phyloP scores from a whole-genome alignment of 345 rosid species.

The Barbarea vulgaris region DNA sequence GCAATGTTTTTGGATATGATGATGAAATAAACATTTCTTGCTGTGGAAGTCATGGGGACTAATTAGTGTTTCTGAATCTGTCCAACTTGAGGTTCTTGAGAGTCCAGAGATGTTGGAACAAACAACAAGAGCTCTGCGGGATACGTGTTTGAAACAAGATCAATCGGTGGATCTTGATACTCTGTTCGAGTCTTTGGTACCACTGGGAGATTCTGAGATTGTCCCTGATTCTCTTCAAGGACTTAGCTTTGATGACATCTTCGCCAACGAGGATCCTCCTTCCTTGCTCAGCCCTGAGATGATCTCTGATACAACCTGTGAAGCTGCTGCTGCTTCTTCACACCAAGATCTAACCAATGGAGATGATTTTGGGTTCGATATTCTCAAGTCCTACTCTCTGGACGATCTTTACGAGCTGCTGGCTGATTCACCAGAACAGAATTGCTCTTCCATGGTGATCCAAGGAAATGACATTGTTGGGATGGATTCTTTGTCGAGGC shows the following conservation, averaged over 20 bases:
- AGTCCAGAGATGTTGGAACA: slow-evolving; percentile 56
- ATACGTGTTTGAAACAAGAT: slow-evolving; percentile 47
- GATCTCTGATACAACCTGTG: slow-evolving; percentile 11
- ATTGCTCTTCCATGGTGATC: slow-evolving; percentile 28
- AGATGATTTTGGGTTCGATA: slow-evolving; percentile 45
- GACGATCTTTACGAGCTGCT: slow-evolving; percentile 63
- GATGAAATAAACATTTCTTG: background rate
- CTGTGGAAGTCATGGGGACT: slow-evolving; percentile 26
- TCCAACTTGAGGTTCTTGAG: slow-evolving; percentile 62
- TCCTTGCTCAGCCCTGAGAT: slow-evolving; percentile 38
- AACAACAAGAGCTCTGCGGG: slow-evolving; percentile 51
- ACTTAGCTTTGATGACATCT: slow-evolving; percentile 48
- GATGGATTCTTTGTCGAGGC: slow-evolving; percentile 37
- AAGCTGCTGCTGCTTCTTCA: slow-evolving; percentile 11
- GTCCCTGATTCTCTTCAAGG: slow-evolving; percentile 47
- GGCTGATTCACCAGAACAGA: slow-evolving; percentile 46
- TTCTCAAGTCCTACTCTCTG: slow-evolving; percentile 47
- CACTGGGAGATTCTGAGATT: slow-evolving; percentile 37
- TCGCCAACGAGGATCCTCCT: slow-evolving; percentile 43
- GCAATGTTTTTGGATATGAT: background rate
- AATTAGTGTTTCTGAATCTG: slow-evolving; percentile 9
- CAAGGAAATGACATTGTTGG: slow-evolving; percentile 48
- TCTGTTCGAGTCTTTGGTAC: slow-evolving; percentile 59
- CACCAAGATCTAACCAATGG: slow-evolving; percentile 21
- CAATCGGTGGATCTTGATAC: slow-evolving; percentile 48